Evolutionary conservation across 208 protist species (phyloP).

Genomic region (Crithidia sp.): DNA sequence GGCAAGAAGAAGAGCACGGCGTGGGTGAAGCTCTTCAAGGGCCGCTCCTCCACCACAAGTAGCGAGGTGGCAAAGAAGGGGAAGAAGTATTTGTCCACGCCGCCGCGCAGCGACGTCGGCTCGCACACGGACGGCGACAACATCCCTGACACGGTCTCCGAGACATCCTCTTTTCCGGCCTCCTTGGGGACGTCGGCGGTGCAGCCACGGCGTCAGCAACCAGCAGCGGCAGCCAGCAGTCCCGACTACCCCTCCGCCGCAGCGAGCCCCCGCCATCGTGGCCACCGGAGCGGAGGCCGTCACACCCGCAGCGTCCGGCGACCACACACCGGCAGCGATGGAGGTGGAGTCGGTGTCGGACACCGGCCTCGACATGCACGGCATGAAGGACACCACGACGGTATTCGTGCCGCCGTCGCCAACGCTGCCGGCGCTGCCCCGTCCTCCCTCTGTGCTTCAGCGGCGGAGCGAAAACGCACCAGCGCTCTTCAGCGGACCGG

Average conservation of each 20-base stretch:
- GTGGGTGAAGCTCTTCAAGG: slow-evolving; percentile 23
- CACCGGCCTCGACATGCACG: background rate
- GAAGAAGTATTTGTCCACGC: slow-evolving; percentile 29
- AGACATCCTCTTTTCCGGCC: background rate
- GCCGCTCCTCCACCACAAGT: background rate
- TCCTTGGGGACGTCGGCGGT: slow-evolving; percentile 3
- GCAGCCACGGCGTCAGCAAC: background rate
- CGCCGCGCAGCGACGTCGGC: slow-evolving; percentile 2
- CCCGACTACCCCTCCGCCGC: too few relatives aligned
- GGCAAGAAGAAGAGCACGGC: slow-evolving; percentile 9
- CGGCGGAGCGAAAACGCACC: too few relatives aligned
- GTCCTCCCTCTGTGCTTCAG: background rate
- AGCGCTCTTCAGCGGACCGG: background rate
- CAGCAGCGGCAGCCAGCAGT: background rate
- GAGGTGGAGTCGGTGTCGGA: slow-evolving; percentile 10
- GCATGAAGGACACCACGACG: background rate
- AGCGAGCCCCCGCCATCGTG: too few relatives aligned
- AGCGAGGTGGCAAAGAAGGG: slow-evolving; percentile 2
- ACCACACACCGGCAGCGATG: background rate
- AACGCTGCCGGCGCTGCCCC: background rate
- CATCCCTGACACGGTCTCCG: slow-evolving; percentile 2
- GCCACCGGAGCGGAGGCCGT: too few relatives aligned
- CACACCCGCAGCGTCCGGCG: background rate
- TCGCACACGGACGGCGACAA: slow-evolving; percentile 1
- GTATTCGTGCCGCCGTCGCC: background rate